A percentile compares a stretch with the other conserved stretches of the same genome.
phyloP scores from a whole-genome alignment of 768 basidiomycete genomes.

The Leccinellum albellum region DNA sequence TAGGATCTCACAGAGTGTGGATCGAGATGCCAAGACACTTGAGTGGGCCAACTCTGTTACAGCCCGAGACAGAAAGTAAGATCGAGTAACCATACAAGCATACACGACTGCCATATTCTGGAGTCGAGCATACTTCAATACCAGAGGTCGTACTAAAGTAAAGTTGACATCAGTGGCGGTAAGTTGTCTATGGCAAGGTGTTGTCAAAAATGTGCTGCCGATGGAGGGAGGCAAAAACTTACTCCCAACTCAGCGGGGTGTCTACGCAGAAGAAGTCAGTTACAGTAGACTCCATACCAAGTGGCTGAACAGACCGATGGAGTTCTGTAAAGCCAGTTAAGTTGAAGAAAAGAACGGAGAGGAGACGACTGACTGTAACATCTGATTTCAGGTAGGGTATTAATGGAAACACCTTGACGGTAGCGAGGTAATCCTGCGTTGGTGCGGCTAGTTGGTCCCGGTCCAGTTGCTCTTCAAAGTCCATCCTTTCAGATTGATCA shows the following conservation, averaged over 20 bases:
- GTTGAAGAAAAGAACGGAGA: conserved; percentile 11
- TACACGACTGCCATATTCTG: conserved; percentile 74
- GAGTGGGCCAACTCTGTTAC: conserved; percentile 74
- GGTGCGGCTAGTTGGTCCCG: conserved; percentile 45
- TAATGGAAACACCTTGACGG: conserved; percentile 76
- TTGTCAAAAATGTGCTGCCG: not conserved
- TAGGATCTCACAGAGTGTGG: conserved; percentile 81
- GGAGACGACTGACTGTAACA: conserved; percentile 49
- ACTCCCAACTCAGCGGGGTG: conserved; percentile 78
- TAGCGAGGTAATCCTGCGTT: conserved; percentile 52
- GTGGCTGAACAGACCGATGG: conserved; percentile 24
- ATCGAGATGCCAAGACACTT: conserved; percentile 65
- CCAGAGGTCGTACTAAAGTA: conserved; percentile 70
- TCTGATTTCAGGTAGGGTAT: conserved; percentile 71
- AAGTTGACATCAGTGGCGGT: conserved; percentile 83
- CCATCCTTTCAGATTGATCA: conserved; percentile 27
- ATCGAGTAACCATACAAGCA: conserved; percentile 72
- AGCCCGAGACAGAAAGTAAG: conserved; percentile 70
- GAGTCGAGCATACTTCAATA: conserved; percentile 73
- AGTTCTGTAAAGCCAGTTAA: conserved; percentile 17
- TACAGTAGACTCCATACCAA: not conserved
- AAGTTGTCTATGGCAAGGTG: conserved; percentile 52
- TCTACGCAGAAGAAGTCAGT: conserved; percentile 38
- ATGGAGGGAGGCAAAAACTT: conserved; percentile 28
- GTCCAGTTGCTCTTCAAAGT: conserved; percentile 28